Evolutionary conservation across 2,329 filamentous ascomycete species (phyloP), one percentile per base, ranked within the genome.

Genomic region (Fusarium sacchari): DNA sequence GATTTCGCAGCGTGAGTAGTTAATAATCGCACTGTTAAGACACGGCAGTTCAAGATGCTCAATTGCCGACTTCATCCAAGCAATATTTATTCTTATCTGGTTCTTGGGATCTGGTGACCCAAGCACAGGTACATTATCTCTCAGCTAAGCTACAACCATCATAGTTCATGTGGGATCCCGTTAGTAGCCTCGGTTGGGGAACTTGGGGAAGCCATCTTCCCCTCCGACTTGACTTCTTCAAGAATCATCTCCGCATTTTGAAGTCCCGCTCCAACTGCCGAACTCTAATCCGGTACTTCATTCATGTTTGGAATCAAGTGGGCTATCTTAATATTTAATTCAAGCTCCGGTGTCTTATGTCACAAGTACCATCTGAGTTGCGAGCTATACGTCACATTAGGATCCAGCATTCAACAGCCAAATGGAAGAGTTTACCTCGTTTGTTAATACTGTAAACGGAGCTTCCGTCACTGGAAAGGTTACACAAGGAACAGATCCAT

Each of bases 401-500:
- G 3, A 6, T 18, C 2, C 42, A 6, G 11, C 17, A 6, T 26
- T 44, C 4, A 3, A 24, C 17, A 32, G 17, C 3, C 11, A 12
- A 43, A 56, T 56, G 52, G 52, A 9, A 20, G 28, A 20, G 8
- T 56, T 56, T 17, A 56, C 37, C 5, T 18, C 37, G 14, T 56
- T 56, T 30, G 26, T 20, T 13, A 56, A 56, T 44, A 56, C 37
- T 8, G 37, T 44, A 6, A 32, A 56, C 2, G 52, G 52, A 5
- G 15, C 22, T 15, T 43, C 37, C 12, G 37, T 24, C 37, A 22
- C 37, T 5, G 52, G 52, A 4, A 32, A 56, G 6, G 26, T 20
- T 12, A 43, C 53, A 4, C 64, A 55, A 13, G 64, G 59, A 11
- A 64, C 36, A 24, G 39, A 66, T 32, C 63, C 63, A 6, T 64